These are phyloP conservation scores for Cynara cardunculus DNA, from an alignment of 129 eudicot genomes.

Conservation along the genomic window DNA sequence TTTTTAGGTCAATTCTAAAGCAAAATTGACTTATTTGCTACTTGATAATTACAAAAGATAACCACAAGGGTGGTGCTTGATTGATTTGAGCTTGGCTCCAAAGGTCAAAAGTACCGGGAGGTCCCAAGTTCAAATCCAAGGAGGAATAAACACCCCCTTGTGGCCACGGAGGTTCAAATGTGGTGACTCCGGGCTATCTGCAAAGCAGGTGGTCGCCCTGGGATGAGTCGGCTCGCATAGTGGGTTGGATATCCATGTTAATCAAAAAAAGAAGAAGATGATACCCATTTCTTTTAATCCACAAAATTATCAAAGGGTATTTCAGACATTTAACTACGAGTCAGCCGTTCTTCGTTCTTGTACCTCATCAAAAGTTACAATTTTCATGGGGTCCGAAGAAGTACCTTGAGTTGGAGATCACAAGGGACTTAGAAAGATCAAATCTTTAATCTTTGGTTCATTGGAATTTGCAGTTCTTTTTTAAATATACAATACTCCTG, in stretches of 20 bases:
- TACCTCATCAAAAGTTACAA: not conserved
- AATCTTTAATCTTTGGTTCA: not conserved
- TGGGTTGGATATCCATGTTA: no score
- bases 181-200: no score
- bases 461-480: not conserved
- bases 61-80: no score
- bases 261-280: no score
- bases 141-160: no score
- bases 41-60: slow-evolving; percentile 1
- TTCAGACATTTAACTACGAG: not conserved
- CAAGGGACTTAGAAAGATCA: not conserved
- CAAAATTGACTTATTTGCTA: not conserved
- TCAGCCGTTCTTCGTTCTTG: not conserved
- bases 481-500: not conserved
- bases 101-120: no score
- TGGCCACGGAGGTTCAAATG: no score
- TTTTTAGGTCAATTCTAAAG: not conserved
- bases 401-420: not conserved
- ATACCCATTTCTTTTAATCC: not conserved
- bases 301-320: not conserved
- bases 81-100: no score
- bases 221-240: no score
- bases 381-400: not conserved
- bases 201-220: no score
- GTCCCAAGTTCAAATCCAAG: no score